phyloP scores from a whole-genome alignment of 1,139 yeast genomes.

The Sugiyamaella japonica region DNA sequence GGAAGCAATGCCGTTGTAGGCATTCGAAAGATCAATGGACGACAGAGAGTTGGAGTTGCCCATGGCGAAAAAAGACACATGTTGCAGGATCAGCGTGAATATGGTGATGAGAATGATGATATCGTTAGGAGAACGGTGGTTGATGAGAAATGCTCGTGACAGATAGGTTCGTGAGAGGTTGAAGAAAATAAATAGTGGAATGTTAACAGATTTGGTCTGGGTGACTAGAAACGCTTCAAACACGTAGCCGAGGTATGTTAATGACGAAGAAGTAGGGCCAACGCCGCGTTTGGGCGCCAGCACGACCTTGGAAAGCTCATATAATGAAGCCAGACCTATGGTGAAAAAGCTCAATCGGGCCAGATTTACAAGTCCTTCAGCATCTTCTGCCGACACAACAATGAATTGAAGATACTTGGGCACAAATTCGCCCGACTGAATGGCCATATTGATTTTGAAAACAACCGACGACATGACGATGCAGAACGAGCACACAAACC shows the following conservation, averaged over 20 bases:
- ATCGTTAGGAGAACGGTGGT: slow-evolving; percentile 26
- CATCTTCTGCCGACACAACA: slow-evolving; percentile 25
- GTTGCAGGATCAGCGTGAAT: slow-evolving; percentile 52
- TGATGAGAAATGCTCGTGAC: slow-evolving; percentile 24
- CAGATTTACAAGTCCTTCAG: slow-evolving; percentile 30
- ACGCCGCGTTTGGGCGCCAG: slow-evolving; percentile 17
- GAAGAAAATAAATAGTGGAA: slow-evolving; percentile 66
- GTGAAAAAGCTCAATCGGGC: slow-evolving; percentile 38
- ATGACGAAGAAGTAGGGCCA: slow-evolving; percentile 28
- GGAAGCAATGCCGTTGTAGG: slow-evolving; percentile 78
- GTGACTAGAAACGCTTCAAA: slow-evolving; percentile 60
- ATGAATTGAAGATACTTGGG: slow-evolving; percentile 46
- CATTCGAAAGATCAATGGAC: slow-evolving; percentile 84
- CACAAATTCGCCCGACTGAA: slow-evolving; percentile 53
- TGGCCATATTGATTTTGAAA: slow-evolving; percentile 60
- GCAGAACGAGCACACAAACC: slow-evolving; percentile 48
- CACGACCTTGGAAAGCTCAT: slow-evolving; percentile 31
- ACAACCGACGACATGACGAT: slow-evolving; percentile 47
- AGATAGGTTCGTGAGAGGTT: slow-evolving; percentile 36
- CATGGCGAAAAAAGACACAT: slow-evolving; percentile 76
- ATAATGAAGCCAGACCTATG: slow-evolving; percentile 32
- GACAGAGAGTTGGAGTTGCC: slow-evolving; percentile 94
- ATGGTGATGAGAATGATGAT: slow-evolving; percentile 32
- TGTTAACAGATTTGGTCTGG: slow-evolving; percentile 66
- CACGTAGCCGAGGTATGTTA: slow-evolving; percentile 49